phyloP scores from a whole-genome alignment of 495 filamentous ascomycete species.

The Daldinia childiae region DNA sequence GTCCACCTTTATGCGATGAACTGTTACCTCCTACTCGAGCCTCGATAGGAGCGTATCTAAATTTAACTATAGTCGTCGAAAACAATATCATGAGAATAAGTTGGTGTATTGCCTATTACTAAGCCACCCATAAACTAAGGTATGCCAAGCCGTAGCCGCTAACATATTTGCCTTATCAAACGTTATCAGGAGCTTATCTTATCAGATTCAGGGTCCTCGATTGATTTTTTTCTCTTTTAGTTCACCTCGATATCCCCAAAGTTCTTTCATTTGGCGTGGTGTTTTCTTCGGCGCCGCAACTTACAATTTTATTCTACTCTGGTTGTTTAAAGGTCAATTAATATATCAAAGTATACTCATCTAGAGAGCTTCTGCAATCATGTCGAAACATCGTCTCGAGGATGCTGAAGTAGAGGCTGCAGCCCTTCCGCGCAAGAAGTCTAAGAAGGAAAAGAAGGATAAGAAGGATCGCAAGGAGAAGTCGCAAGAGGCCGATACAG shows the following conservation, averaged over 20 bases:
- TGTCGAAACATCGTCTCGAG: constrained; percentile 48
- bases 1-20: background rate
- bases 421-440: constrained; percentile 45
- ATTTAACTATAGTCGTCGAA: background rate
- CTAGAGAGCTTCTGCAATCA: background rate
- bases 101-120: too few relatives aligned
- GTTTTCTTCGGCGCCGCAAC: background rate
- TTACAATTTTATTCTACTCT: background rate
- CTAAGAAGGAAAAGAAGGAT: constrained; percentile 48
- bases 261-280: background rate
- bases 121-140: too few relatives aligned
- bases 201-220: background rate
- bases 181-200: background rate
- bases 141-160: background rate
- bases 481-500: constrained; percentile 6
- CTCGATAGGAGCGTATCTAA: background rate
- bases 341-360: background rate
- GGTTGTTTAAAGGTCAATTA: background rate
- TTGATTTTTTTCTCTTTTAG: background rate
- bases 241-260: background rate
- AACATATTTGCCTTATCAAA: background rate
- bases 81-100: too few relatives aligned
- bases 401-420: constrained; percentile 44
- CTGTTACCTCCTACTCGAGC: background rate
- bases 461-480: constrained; percentile 45